These are phyloP conservation scores for Xylaria sp. DNA, from an alignment of 2,329 filamentous ascomycete species.

Conservation along the genomic window DNA sequence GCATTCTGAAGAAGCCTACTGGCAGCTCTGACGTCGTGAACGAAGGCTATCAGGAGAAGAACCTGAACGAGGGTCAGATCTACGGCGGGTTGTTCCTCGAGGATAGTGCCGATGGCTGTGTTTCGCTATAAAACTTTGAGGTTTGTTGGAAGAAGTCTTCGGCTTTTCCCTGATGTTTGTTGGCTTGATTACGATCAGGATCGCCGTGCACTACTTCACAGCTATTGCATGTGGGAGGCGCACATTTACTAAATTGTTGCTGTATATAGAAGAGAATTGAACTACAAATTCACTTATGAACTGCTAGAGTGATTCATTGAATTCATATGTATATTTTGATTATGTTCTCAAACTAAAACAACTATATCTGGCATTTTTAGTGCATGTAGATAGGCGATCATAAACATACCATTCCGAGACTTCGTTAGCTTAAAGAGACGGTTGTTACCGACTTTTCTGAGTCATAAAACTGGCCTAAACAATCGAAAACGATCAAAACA, in stretches of 20 bases:
- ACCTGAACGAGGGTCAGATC: slow-evolving; percentile 60
- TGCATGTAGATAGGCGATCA: background rate
- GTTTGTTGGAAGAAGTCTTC: background rate
- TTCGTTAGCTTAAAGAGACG: too few relatives aligned
- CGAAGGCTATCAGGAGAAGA: slow-evolving; percentile 58
- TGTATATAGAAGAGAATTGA: background rate
- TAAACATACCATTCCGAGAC: background rate
- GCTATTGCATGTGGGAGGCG: background rate
- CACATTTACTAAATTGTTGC: background rate
- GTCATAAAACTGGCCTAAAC: too few relatives aligned
- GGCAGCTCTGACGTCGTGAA: slow-evolving; percentile 62
- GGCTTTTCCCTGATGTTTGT: background rate
- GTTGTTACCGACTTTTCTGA: too few relatives aligned
- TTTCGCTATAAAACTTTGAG: slow-evolving; percentile 51
- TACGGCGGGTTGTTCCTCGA: slow-evolving; percentile 63
- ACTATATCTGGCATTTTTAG: background rate
- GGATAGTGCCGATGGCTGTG: slow-evolving; percentile 54
- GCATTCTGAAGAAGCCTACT: slow-evolving; percentile 66
- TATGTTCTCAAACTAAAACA: background rate
- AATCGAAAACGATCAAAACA: background rate
- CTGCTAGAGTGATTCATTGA: too few relatives aligned
- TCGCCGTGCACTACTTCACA: background rate
- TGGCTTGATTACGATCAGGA: background rate
- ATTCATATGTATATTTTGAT: background rate
- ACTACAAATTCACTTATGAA: background rate